Conservation (phyloP, 176 grass and related monocot species). For the Cenchrus americanus region DNA sequence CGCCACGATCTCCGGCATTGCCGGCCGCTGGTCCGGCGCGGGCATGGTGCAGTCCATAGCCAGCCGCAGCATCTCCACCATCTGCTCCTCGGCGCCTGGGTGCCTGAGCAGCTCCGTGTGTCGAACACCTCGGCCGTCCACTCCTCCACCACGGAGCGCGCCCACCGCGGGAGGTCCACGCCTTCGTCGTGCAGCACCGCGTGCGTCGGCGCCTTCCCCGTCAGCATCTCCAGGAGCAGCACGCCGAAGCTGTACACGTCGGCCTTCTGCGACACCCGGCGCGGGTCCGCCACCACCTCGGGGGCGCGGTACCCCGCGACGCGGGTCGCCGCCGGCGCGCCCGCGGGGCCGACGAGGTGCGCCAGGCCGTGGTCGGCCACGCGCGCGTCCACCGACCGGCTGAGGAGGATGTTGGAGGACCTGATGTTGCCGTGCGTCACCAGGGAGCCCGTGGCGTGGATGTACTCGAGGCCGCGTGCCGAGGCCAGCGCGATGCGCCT, state of each 20-base stretch:
- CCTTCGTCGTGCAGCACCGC: slow-evolving; percentile 66
- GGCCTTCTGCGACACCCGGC: slow-evolving; percentile 57
- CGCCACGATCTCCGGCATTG: slow-evolving; percentile 62
- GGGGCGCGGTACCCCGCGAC: slow-evolving; percentile 69
- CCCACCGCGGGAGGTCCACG: slow-evolving; percentile 79
- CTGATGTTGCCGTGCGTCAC: slow-evolving; percentile 76
- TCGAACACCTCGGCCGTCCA: slow-evolving; percentile 79
- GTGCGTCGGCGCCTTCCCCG: slow-evolving; percentile 66
- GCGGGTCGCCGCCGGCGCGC: slow-evolving; percentile 46
- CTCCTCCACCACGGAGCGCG: slow-evolving; percentile 72
- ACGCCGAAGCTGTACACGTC: slow-evolving; percentile 90
- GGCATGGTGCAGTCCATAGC: slow-evolving; percentile 66
- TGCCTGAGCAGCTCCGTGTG: slow-evolving; percentile 66
- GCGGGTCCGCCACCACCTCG: slow-evolving; percentile 64
- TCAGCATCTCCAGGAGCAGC: slow-evolving; percentile 74
- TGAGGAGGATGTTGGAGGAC: slow-evolving; percentile 75
- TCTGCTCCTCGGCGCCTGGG: slow-evolving; percentile 66
- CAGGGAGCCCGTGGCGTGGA: slow-evolving; percentile 70
- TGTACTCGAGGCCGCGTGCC: slow-evolving; percentile 74
- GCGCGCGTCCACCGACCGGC: slow-evolving; percentile 57
- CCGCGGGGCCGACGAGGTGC: slow-evolving; percentile 56
- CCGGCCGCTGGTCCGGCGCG: slow-evolving; percentile 49
- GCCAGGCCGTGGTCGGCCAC: slow-evolving; percentile 76
- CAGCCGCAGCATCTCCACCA: slow-evolving; percentile 72
- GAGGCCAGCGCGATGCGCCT: slow-evolving; percentile 63